phyloP scores from a whole-genome alignment of 2,329 filamentous ascomycete species.

The Ilyonectria sp. region DNA sequence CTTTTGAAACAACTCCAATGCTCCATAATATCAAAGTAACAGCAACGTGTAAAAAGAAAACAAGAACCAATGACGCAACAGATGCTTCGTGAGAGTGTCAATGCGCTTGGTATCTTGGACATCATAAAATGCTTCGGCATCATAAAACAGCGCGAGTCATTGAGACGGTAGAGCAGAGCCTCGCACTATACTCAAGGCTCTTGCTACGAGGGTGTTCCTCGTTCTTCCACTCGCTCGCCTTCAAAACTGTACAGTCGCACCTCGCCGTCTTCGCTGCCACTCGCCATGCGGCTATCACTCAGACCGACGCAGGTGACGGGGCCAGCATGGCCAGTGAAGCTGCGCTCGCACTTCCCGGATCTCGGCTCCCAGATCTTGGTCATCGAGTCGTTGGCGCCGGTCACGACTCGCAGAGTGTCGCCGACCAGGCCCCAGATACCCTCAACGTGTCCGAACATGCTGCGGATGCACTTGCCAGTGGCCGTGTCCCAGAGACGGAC shows the following conservation, averaged over 20 bases:
- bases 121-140: slow-evolving; percentile 25
- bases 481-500: slow-evolving; percentile 93
- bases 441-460: slow-evolving; percentile 97
- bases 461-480: slow-evolving; percentile 86
- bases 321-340: slow-evolving; percentile 90
- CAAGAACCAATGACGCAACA: not conserved
- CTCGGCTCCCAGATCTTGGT: slow-evolving; percentile 95
- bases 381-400: slow-evolving; percentile 92
- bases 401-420: slow-evolving; percentile 89
- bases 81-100: slow-evolving; percentile 1
- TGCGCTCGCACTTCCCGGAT: slow-evolving; percentile 91
- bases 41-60: slow-evolving; percentile 3
- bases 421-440: slow-evolving; percentile 95
- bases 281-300: slow-evolving; percentile 90
- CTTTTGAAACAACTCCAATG: slow-evolving; percentile 29
- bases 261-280: slow-evolving; percentile 93
- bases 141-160: slow-evolving; percentile 2
- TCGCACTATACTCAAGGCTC: not conserved
- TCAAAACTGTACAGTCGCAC: slow-evolving; percentile 88
- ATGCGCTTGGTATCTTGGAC: slow-evolving; percentile 20
- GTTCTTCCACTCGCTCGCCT: slow-evolving; percentile 64
- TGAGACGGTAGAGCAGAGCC: not conserved
- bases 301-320: slow-evolving; percentile 95
- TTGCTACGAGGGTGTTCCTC: slow-evolving; percentile 65
- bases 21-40: slow-evolving; percentile 13